These are phyloP conservation scores for Rhododendron molle DNA, from an alignment of 148 eudicot species.

Conservation along the genomic window DNA sequence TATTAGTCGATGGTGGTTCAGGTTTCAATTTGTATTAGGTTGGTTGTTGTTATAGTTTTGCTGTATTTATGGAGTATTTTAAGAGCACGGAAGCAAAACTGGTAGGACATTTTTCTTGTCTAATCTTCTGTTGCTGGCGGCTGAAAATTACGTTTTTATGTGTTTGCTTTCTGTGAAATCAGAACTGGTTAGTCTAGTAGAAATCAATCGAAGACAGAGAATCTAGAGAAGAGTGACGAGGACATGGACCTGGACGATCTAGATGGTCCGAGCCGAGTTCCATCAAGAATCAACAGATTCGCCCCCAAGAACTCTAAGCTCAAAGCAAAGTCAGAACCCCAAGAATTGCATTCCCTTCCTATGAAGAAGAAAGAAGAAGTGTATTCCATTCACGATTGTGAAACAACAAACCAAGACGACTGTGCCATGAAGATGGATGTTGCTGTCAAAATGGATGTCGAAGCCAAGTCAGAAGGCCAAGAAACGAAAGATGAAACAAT, in stretches of 20 bases:
- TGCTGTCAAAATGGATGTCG: slow-evolving; percentile 24
- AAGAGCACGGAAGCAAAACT: no score
- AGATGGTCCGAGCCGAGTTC: slow-evolving; percentile 29
- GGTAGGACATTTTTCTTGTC: no score
- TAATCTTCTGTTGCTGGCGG: background rate
- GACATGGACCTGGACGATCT: slow-evolving; percentile 67
- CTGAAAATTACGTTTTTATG: background rate
- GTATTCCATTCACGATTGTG: slow-evolving; percentile 4
- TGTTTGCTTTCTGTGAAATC: background rate
- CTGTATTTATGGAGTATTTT: no score
- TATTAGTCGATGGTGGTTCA: no score
- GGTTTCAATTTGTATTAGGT: no score
- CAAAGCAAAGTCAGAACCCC: slow-evolving; percentile 20
- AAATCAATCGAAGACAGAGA: background rate
- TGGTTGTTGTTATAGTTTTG: no score
- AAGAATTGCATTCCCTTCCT: slow-evolving; percentile 11
- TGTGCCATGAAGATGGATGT: slow-evolving; percentile 18
- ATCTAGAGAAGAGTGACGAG: slow-evolving; percentile 9
- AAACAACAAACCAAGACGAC: slow-evolving; percentile 3
- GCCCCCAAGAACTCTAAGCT: slow-evolving; percentile 51
- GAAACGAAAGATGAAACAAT: slow-evolving; percentile 15
- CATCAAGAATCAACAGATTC: slow-evolving; percentile 35
- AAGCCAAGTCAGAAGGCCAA: slow-evolving; percentile 13
- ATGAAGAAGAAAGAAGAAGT: background rate
- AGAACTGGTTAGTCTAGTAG: background rate